Conservation (phyloP, 1,284 basidiomycete genomes). For the Moesziomyces sp. region DNA sequence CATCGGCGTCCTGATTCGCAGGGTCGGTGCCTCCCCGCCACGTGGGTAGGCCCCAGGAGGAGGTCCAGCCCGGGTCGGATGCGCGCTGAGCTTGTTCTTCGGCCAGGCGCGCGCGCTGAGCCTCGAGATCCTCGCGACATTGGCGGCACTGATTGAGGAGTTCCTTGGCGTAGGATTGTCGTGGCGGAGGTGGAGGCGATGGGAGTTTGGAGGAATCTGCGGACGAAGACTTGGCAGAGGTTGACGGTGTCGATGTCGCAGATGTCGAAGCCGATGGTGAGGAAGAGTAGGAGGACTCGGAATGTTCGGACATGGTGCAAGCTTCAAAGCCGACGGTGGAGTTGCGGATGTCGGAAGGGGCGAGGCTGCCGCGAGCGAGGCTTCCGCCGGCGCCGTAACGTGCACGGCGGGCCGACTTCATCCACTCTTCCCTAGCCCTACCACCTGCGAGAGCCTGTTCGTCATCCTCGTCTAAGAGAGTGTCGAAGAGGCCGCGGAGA, state of each 20-base stretch:
- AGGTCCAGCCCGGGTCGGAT: constrained; percentile 10
- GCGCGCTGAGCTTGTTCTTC: constrained; percentile 22
- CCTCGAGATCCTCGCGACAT: constrained; percentile 59
- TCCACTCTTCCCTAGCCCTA: constrained; percentile 65
- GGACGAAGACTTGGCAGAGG: constrained; percentile 5
- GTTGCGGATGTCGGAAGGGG: constrained; percentile 47
- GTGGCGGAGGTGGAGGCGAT: constrained; percentile 47
- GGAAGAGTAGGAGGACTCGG: not conserved
- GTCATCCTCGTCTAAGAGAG: constrained; percentile 62
- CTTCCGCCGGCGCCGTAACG: constrained; percentile 63
- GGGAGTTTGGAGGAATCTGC: constrained; percentile 25
- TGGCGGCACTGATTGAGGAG: constrained; percentile 62
- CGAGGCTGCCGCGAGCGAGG: constrained; percentile 58
- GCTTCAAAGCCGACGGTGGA: constrained; percentile 48
- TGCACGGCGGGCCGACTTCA: constrained; percentile 61
- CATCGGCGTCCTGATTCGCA: constrained; percentile 1
- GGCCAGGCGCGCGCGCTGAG: constrained; percentile 28
- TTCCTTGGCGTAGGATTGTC: constrained; percentile 65
- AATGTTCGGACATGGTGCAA: constrained; percentile 16
- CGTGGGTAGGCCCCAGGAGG: constrained; percentile 25
- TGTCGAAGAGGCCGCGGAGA: constrained; percentile 65
- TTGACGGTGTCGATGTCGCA: constrained; percentile 2
- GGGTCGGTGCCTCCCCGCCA: constrained; percentile 34
- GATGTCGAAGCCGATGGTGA: not conserved
- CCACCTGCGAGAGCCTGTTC: constrained; percentile 63